A percentile compares a stretch with the other conserved stretches of the same genome.
Evolutionary conservation across 108 stramenopile species (phyloP).

Genomic region (Cyclostephanos invisitatus): DNA sequence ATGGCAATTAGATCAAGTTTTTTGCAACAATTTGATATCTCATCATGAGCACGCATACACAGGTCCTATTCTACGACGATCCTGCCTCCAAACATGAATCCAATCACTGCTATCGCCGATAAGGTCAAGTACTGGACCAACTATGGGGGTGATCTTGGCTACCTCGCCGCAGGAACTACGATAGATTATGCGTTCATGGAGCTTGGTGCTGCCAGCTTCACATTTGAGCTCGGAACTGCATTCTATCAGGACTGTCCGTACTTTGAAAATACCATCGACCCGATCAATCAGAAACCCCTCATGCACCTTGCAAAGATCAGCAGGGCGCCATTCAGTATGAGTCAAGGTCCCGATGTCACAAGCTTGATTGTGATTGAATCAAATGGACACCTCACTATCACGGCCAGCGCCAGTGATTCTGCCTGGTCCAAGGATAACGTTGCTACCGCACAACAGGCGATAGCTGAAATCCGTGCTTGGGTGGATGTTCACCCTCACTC

Average conservation of each 20-base stretch:
- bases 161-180: conserved; percentile 34
- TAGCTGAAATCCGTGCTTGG: background rate
- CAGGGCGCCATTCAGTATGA: conserved; percentile 33
- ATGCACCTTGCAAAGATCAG: conserved; percentile 44
- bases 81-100: background rate
- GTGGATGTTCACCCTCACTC: background rate
- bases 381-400: background rate
- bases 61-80: background rate
- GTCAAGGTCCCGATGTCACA: conserved; percentile 50
- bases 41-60: conserved; percentile 24
- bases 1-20: background rate
- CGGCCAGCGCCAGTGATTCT: background rate
- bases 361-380: background rate
- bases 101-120: background rate
- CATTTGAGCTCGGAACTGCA: conserved; percentile 51
- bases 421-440: background rate
- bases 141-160: conserved; percentile 1
- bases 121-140: background rate
- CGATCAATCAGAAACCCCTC: conserved; percentile 35
- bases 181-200: conserved; percentile 50
- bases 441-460: background rate
- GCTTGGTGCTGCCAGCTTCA: conserved; percentile 47
- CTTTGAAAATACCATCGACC: conserved; percentile 44
- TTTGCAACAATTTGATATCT: background rate
- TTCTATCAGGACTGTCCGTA: conserved; percentile 49